Evolutionary conservation across 768 basidiomycete species (phyloP), one percentile per base, ranked within the genome.

Genomic region (Cyclocybe cylindracea): DNA sequence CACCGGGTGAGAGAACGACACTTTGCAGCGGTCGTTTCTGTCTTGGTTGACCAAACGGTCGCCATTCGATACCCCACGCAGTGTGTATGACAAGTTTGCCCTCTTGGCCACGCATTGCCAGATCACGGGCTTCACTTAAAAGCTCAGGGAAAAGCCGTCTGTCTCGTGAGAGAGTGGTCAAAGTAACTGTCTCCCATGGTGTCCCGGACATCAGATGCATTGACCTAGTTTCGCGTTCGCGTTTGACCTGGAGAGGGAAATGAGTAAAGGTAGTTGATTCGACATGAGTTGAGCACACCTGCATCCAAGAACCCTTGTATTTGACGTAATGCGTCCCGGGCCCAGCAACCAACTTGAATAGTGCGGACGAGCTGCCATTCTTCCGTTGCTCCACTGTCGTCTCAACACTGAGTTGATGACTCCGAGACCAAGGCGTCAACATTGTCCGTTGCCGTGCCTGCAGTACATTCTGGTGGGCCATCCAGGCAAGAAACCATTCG

Each of bases 401-500:
- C 71, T 95, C 94, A 3, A 99, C 94, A 61, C 93, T 95, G 6
- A 99, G 79, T 64, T 98, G 87, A 70, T 98, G 96, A 64, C 90
- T 93, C 41, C 85, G 80, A 44, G 87, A 70, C 83, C 84, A 88
- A 50, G 69, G 65, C 39, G 66, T 56, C 29, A 70, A 65, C 39
- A 64, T 64, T 32, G 53, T 53, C 7, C 56, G 52, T 29, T 45
- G 56, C 29, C 51, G 58, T 14, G 60, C 49, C 32, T 62, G 58
- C 9, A 59, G 35, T 24, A 51, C 46, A 1, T 82, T 74, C 53
- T 91, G 87, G 44, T 81, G 79, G 6, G 94, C 84, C 90, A 98
- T 91, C 96, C 97, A 99, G 44, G 87, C 77, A 38, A 99, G 83
- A 69, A 98, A 95, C 94, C 97, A 98, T 41, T 92, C 89, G 68